Conservation (phyloP, 495 filamentous ascomycete genomes). For the Talaromyces proteolyticus region DNA sequence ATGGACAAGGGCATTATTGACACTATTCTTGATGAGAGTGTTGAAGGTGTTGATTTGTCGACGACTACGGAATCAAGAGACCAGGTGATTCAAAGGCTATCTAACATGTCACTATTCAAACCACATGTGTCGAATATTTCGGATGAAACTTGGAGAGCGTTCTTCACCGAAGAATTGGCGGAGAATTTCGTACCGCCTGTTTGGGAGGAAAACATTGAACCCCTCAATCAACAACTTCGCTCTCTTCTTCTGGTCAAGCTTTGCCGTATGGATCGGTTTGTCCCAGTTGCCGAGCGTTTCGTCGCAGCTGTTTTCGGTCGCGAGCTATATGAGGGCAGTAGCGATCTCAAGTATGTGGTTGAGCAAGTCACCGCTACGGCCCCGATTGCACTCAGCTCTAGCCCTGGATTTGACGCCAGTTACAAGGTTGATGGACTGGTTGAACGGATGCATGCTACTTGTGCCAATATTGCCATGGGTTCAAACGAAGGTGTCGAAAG, state of each 20-base stretch:
- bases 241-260: slow-evolving; percentile 87
- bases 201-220: slow-evolving; percentile 60
- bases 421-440: slow-evolving; percentile 98
- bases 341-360: slow-evolving; percentile 80
- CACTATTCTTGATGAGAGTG: slow-evolving; percentile 69
- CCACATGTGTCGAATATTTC: slow-evolving; percentile 57
- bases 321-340: slow-evolving; percentile 69
- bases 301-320: slow-evolving; percentile 85
- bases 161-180: slow-evolving; percentile 79
- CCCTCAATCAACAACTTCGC: slow-evolving; percentile 71
- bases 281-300: slow-evolving; percentile 86
- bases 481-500: slow-evolving; percentile 88
- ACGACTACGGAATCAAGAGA: slow-evolving; percentile 55
- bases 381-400: slow-evolving; percentile 88
- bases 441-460: slow-evolving; percentile 70
- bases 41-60: slow-evolving; percentile 75
- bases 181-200: slow-evolving; percentile 78
- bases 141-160: slow-evolving; percentile 67
- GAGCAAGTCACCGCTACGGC: slow-evolving; percentile 76
- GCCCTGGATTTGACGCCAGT: slow-evolving; percentile 93
- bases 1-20: slow-evolving; percentile 91
- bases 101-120: slow-evolving; percentile 68
- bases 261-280: slow-evolving; percentile 91
- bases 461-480: slow-evolving; percentile 98
- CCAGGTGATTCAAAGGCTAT: slow-evolving; percentile 61